phyloP scores from a whole-genome alignment of 1,139 yeast genomes.

The Citeromyces siamensis region DNA sequence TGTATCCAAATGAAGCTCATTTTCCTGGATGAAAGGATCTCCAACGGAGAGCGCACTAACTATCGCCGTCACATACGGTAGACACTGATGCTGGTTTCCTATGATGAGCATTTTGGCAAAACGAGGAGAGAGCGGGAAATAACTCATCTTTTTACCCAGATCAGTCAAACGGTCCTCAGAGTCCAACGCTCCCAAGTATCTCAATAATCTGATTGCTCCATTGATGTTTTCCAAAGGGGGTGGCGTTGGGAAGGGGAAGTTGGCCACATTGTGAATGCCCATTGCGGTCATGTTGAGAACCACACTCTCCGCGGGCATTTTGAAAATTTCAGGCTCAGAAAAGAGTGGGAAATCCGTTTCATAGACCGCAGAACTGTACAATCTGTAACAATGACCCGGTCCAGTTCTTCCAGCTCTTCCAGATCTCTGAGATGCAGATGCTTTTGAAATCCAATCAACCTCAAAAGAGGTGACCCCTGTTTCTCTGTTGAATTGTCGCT shows the following conservation, averaged over 20 bases:
- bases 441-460: slow-evolving; percentile 88
- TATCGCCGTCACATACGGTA: slow-evolving; percentile 78
- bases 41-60: slow-evolving; percentile 94
- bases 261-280: slow-evolving; percentile 85
- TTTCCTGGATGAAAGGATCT: slow-evolving; percentile 72
- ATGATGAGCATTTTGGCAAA: slow-evolving; percentile 82
- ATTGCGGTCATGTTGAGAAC: slow-evolving; percentile 91
- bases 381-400: slow-evolving; percentile 93
- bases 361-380: slow-evolving; percentile 90
- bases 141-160: slow-evolving; percentile 75
- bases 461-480: slow-evolving; percentile 92
- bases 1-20: slow-evolving; percentile 46
- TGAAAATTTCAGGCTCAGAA: slow-evolving; percentile 75
- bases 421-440: slow-evolving; percentile 89
- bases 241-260: slow-evolving; percentile 96
- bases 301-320: slow-evolving; percentile 95
- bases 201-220: slow-evolving; percentile 58
- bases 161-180: slow-evolving; percentile 44
- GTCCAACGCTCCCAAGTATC: slow-evolving; percentile 72
- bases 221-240: slow-evolving; percentile 54
- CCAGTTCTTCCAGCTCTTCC: slow-evolving; percentile 99
- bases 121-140: slow-evolving; percentile 89
- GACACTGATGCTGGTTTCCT: slow-evolving; percentile 78
- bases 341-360: slow-evolving; percentile 80
- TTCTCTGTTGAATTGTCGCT: slow-evolving; percentile 67